These are phyloP conservation scores for Vitis labrusca DNA, from an alignment of 164 flowering plant genomes.

Conservation along the genomic window DNA sequence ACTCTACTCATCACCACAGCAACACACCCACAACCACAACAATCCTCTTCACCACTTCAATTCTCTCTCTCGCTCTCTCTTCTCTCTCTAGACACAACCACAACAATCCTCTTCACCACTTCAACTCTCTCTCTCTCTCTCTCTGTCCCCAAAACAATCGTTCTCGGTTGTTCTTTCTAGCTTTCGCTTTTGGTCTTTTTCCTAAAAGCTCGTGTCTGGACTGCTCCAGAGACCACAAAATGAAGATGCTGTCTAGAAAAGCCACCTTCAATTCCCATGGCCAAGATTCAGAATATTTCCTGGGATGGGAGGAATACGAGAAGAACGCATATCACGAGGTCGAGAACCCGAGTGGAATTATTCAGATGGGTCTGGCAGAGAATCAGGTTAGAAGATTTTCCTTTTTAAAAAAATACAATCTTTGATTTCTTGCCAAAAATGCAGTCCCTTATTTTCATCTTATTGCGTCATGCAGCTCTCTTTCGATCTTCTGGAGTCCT, in stretches of 20 bases:
- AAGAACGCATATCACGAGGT: slow-evolving; percentile 61
- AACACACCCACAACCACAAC: not conserved
- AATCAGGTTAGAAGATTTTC: slow-evolving; percentile 46
- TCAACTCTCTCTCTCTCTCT: slow-evolving; percentile 4
- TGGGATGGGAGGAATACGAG: slow-evolving; percentile 86
- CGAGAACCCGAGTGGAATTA: slow-evolving; percentile 60
- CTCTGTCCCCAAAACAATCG: not conserved
- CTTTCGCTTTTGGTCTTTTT: not conserved
- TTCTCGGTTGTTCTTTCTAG: not conserved
- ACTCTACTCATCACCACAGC: not conserved
- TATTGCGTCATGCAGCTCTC: slow-evolving; percentile 46
- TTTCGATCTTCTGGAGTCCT: slow-evolving; percentile 62
- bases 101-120: not conserved
- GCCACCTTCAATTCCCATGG: slow-evolving; percentile 68
- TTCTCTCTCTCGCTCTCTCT: not conserved
- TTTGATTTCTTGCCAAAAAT: not conserved
- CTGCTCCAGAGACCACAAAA: slow-evolving; percentile 1
- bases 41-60: not conserved
- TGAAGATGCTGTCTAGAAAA: slow-evolving; percentile 48
- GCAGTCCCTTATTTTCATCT: not conserved
- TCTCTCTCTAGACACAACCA: not conserved
- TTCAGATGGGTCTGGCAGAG: slow-evolving; percentile 90
- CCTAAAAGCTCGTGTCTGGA: not conserved
- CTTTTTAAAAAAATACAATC: not conserved
- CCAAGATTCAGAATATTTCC: slow-evolving; percentile 74